These are phyloP conservation scores for Leccinum fallax DNA, from an alignment of 1,284 basidiomycete species.

Conservation along the genomic window DNA sequence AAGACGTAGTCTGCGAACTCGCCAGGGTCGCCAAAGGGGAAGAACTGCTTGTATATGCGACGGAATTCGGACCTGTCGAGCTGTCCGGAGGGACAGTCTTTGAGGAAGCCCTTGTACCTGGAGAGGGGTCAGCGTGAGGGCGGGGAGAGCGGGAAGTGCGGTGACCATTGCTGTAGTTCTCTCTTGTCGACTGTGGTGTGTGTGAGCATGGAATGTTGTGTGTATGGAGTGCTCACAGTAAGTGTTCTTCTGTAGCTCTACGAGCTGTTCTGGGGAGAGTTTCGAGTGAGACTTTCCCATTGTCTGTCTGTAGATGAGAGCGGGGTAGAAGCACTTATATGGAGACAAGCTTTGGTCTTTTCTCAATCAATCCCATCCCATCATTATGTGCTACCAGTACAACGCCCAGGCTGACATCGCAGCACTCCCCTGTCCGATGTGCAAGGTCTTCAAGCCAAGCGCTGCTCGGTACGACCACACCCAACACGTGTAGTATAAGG, in stretches of 20 bases:
- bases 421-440: slow-evolving; percentile 74
- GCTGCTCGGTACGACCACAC: slow-evolving; percentile 48
- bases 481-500: slow-evolving; percentile 2
- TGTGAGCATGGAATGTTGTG: slow-evolving; percentile 13
- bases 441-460: slow-evolving; percentile 72
- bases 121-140: slow-evolving; percentile 13
- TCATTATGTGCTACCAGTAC: slow-evolving; percentile 67
- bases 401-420: slow-evolving; percentile 65
- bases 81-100: slow-evolving; percentile 97
- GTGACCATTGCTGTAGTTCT: slow-evolving; percentile 96
- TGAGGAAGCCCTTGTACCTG: slow-evolving; percentile 99
- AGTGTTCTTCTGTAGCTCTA: slow-evolving; percentile 97
- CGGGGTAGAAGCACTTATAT: background rate
- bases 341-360: background rate
- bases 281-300: slow-evolving; percentile 99
- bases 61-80: slow-evolving; percentile 96
- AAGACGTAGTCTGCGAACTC: slow-evolving; percentile 99
- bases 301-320: slow-evolving; percentile 27
- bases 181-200: slow-evolving; percentile 91
- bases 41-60: slow-evolving; percentile 99
- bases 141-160: slow-evolving; percentile 9
- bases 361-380: background rate
- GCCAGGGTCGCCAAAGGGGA: slow-evolving; percentile 97
- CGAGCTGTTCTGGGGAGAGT: slow-evolving; percentile 92
- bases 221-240: slow-evolving; percentile 73